Base-by-base conservation (phyloP, 177 flowering plant genomes). In the Vitis hybrid region DNA sequence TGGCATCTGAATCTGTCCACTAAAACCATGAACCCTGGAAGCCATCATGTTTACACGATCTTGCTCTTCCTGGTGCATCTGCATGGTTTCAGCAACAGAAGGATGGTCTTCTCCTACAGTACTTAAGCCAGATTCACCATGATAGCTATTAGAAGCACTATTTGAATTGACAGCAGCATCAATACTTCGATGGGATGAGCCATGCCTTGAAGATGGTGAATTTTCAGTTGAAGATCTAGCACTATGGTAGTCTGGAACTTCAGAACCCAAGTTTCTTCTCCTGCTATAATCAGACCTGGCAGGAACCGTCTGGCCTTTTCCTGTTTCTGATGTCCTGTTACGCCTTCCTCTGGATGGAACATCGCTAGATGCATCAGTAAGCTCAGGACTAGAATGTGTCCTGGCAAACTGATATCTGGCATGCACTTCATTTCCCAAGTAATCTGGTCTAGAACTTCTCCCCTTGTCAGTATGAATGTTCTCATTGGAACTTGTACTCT, bases 341-440 rank as follows among this genome's bases (percentile, higher is more conserved):
- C 67, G 84, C 78, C 84, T 85, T 72, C 77, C 78, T 82, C 79
- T 86, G 48, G 87, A 81, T 48, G 80, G 70, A 55, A 65, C 79
- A 71, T 89, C 93, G 72, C 70, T 61, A 67, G 76, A 85, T 40
- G 82, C 65, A 56, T 91, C 97, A 10, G 90, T 87, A 27, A 96
- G 91, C 77, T 89, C 95, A 54, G 98, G 99, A 73, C 99, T 93
- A 35, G 99, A 96, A 13, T 77, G 83, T 48, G 97, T 92, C 79
- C 98, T 87, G 4, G 86, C 89, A 84, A 96, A 89, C 52, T 67
- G 81, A 79, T 65, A 79, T 70, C 82, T 86, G n/a, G 84, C 89
- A 32, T 85, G 89, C 2, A 74, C 16, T 60, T 89, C 91, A 81
- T 72, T 80, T 10, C 68, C 76, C 62, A 71, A 56, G 32, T 72